These are phyloP conservation scores for Penicillium chermesinum DNA, from an alignment of 495 filamentous ascomycete genomes.

Conservation along the genomic window DNA sequence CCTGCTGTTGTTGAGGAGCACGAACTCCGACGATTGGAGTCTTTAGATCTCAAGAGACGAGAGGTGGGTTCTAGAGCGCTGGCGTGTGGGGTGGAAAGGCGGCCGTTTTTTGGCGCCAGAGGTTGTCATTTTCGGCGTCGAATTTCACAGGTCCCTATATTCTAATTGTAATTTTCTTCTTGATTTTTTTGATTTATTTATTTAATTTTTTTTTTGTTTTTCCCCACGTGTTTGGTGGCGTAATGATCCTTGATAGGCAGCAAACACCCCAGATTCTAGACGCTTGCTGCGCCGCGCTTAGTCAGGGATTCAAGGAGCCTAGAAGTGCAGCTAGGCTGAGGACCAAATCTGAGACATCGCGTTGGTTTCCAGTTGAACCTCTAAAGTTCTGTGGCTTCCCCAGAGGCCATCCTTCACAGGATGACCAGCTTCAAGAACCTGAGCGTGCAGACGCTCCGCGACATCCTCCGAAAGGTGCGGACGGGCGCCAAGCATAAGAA, in stretches of 20 bases:
- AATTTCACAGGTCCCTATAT: too few relatives aligned
- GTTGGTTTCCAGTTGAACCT: background rate
- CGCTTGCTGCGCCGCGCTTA: constrained; percentile 13
- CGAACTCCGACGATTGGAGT: constrained; percentile 15
- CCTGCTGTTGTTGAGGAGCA: constrained; percentile 12
- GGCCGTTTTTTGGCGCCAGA: too few relatives aligned
- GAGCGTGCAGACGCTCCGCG: constrained; percentile 33
- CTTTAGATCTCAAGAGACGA: constrained; percentile 19
- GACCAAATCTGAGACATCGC: background rate
- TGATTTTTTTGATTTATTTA: background rate
- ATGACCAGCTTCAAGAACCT: constrained; percentile 36
- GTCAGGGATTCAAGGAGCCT: constrained; percentile 11
- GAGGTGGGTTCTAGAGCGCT: too few relatives aligned
- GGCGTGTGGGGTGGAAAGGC: too few relatives aligned
- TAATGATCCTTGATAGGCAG: too few relatives aligned
- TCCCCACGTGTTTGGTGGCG: too few relatives aligned
- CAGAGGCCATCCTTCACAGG: constrained; percentile 28
- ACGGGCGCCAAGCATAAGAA: constrained; percentile 27
- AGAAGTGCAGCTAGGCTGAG: too few relatives aligned
- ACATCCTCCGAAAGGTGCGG: constrained; percentile 29
- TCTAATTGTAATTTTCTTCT: too few relatives aligned
- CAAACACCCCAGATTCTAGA: background rate
- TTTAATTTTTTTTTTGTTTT: background rate
- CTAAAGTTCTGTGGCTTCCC: constrained; percentile 8
- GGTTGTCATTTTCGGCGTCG: too few relatives aligned